Evolutionary conservation across 2,329 filamentous ascomycete genomes (phyloP), one percentile per base, ranked within the genome.

Genomic region (Trichophyton simii): DNA sequence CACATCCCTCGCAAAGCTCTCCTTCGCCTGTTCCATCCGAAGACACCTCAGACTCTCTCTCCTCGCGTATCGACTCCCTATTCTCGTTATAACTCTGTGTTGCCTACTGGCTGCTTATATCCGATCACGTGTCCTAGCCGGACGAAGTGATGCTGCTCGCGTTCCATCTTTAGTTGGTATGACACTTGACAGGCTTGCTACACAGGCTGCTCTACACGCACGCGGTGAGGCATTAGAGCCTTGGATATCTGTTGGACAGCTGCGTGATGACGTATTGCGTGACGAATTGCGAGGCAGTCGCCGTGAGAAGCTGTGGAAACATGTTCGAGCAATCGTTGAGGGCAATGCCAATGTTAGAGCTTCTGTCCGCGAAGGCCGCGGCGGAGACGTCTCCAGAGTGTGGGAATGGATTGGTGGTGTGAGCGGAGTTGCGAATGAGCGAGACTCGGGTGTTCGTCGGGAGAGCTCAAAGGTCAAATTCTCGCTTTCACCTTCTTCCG

Each of bases 311-410:
- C 79, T 99, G 58, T 99, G 95, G 94, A 82, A 85, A 65, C 84
- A 84, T 58, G 94, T 99, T 20, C 83, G 85, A 66, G 83, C 80
- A 59, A 87, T 97, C 59, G 91, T 99, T 0, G 94, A 99, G 75
- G 86, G 86, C 73, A 99, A 99, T 72, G 88, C 89, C 63, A 99
- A 99, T 70, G 87, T 99, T 15, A 83, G 94, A 48, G 89, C 75
- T 75, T 91, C 81, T 76, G 91, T 78, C 77, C 87, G 81, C 75
- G 83, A 84, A 69, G 75, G 75, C 66, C 78, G 79, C 74, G 77
- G 75, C 34, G 76, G 81, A 66, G 72, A 81, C 73, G 81, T 86
- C 58, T 80, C 82, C 57, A 78, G 83, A 57, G 81, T 83, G 60
- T 87, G 85, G 85, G 84, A 87, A 68, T 87, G 85, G 85, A 82